Conservation (phyloP, 331 rosid genomes). For the Phaseolus coccineus region DNA sequence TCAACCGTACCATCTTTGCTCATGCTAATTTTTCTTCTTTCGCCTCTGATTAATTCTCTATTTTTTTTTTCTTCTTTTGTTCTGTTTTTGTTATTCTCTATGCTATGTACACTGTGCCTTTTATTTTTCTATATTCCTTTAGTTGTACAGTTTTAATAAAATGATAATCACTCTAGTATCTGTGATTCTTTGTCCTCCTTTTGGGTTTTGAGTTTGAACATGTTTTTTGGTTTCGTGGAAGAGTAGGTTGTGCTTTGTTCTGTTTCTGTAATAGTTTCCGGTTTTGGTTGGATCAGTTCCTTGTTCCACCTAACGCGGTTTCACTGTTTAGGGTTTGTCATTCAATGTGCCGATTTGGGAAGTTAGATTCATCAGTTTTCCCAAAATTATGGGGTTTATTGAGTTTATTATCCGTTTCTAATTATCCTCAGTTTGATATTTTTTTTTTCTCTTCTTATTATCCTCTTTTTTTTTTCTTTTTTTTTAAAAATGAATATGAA, state of each 20-base stretch:
- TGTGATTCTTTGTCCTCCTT: background rate
- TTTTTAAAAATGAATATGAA: background rate
- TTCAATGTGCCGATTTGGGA: background rate
- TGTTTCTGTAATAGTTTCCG: conserved; percentile 4
- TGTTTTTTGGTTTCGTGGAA: conserved; percentile 30
- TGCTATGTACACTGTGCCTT: background rate
- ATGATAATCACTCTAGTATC: background rate
- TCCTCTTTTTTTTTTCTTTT: background rate
- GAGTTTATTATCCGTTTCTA: background rate
- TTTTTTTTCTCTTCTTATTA: background rate
- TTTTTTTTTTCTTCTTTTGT: background rate
- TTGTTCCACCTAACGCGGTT: background rate
- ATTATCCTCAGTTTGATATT: background rate
- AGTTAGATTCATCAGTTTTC: conserved; percentile 11
- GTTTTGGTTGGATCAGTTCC: conserved; percentile 28
- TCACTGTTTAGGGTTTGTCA: conserved; percentile 41
- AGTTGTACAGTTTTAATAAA: background rate
- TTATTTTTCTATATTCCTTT: background rate
- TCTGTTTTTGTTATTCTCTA: background rate
- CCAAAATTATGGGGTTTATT: background rate
- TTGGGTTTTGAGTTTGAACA: background rate
- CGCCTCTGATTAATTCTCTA: background rate
- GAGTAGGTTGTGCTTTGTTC: background rate
- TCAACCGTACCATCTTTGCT: background rate
- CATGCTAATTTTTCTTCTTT: conserved; percentile 29